Evolutionary conservation across 495 filamentous ascomycete species (phyloP).

Genomic region (Chaetomidium leptoderma): DNA sequence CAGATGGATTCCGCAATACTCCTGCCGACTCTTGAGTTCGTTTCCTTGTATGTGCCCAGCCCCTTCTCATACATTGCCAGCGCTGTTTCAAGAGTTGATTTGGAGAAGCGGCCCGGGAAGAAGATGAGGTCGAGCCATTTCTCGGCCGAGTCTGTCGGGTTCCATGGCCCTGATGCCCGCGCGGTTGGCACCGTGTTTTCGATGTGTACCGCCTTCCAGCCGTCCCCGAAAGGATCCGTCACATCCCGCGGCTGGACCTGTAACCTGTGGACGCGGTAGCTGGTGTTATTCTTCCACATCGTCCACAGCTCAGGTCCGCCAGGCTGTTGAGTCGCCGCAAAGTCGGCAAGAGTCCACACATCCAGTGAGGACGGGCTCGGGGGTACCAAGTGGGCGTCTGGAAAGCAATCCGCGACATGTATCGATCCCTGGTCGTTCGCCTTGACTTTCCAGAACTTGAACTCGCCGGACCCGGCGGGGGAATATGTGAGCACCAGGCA

Average conservation of each 20-base stretch:
- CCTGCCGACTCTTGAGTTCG: conserved; percentile 41
- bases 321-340: conserved; percentile 54
- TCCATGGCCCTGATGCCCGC: conserved; percentile 53
- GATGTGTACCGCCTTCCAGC: conserved; percentile 68
- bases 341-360: conserved; percentile 84
- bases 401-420: conserved; percentile 65
- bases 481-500: conserved; percentile 82
- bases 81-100: conserved; percentile 75
- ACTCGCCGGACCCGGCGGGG: conserved; percentile 76
- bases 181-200: conserved; percentile 56
- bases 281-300: conserved; percentile 78
- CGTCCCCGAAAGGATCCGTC: conserved; percentile 56
- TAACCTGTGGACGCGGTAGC: conserved; percentile 64
- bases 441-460: conserved; percentile 89
- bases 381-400: conserved; percentile 59
- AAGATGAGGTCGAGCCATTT: conserved; percentile 74
- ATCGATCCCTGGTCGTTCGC: conserved; percentile 58
- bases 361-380: conserved; percentile 65
- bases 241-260: conserved; percentile 34
- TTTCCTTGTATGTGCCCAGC: conserved; percentile 40
- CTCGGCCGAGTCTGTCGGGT: conserved; percentile 60
- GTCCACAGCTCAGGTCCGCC: conserved; percentile 66
- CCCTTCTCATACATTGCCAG: conserved; percentile 68
- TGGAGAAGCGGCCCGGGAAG: conserved; percentile 71
- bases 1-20: conserved; percentile 64